Conservation (phyloP, 352 stramenopile species). For the Globisporangium yorkense region DNA sequence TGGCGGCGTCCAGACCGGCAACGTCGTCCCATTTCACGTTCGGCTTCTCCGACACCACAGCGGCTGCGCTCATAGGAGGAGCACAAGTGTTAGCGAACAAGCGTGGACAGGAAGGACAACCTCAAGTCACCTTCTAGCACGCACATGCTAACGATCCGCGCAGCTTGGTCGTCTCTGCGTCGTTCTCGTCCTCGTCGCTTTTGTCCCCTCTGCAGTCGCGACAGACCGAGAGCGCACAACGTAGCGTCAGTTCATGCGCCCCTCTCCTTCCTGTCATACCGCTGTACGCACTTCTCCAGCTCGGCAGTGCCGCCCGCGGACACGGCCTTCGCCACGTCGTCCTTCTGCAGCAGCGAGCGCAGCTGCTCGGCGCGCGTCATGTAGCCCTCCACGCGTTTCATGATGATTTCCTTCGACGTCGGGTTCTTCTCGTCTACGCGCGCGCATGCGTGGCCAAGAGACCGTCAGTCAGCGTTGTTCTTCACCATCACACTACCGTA, state of each 20-base stretch:
- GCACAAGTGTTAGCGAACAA: too few relatives aligned
- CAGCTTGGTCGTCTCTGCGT: slow-evolving; percentile 95
- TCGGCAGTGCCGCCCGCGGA: slow-evolving; percentile 48
- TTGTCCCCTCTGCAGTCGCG: slow-evolving; percentile 52
- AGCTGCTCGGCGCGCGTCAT: slow-evolving; percentile 88
- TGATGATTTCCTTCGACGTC: slow-evolving; percentile 87
- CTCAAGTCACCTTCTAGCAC: not conserved
- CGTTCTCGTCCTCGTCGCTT: slow-evolving; percentile 87
- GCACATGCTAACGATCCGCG: slow-evolving; percentile 89
- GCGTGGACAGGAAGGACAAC: too few relatives aligned
- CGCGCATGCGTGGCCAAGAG: not conserved
- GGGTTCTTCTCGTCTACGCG: slow-evolving; percentile 87
- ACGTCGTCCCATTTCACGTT: slow-evolving; percentile 98
- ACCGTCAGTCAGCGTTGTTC: too few relatives aligned
- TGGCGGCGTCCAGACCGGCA: slow-evolving; percentile 94
- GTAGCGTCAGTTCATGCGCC: not conserved
- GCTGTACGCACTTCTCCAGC: slow-evolving; percentile 57
- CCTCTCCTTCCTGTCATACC: not conserved
- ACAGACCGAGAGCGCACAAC: not conserved
- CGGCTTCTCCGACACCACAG: slow-evolving; percentile 86
- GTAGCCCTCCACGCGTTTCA: slow-evolving; percentile 88
- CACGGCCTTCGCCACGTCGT: slow-evolving; percentile 45
- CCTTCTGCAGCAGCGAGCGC: slow-evolving; percentile 73
- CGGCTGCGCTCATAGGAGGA: slow-evolving; percentile 29
- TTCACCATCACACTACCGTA: too few relatives aligned